Conservation (phyloP, 169 alveolate genomes). For the Cryptosporidium tyzzeri region DNA sequence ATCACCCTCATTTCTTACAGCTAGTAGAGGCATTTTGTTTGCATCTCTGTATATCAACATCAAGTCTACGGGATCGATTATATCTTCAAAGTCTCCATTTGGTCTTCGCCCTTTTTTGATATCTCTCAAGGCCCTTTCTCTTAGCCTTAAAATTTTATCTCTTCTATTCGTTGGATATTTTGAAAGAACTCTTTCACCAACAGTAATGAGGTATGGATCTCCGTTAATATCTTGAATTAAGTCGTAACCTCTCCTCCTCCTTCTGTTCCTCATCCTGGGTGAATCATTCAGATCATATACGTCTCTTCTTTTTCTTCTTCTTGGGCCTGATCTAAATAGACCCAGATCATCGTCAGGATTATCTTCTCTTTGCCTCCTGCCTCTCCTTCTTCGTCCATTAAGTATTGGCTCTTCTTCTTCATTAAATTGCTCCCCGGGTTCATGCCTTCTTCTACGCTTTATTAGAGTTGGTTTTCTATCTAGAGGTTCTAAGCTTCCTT, state of each 20-base stretch:
- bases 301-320: slow-evolving; percentile 13
- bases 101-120: slow-evolving; percentile 42
- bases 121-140: slow-evolving; percentile 11
- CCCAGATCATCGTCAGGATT: neutral
- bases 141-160: slow-evolving; percentile 20
- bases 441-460: slow-evolving; percentile 5
- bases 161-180: slow-evolving; percentile 32
- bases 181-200: slow-evolving; percentile 58
- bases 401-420: neutral
- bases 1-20: slow-evolving; percentile 30
- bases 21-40: slow-evolving; percentile 38
- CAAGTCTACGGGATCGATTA: slow-evolving; percentile 40
- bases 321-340: neutral
- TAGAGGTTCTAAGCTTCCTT: neutral
- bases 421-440: neutral
- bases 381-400: slow-evolving; percentile 5
- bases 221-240: slow-evolving; percentile 26
- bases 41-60: slow-evolving; percentile 41
- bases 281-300: neutral
- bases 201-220: slow-evolving; percentile 46
- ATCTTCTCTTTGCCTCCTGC: slow-evolving; percentile 12
- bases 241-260: slow-evolving; percentile 52
- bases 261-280: slow-evolving; percentile 11
- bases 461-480: neutral
- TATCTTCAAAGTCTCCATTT: neutral